Evolutionary conservation across 1,284 basidiomycete species (phyloP).

Genomic region (Hymenochaete sp.): DNA sequence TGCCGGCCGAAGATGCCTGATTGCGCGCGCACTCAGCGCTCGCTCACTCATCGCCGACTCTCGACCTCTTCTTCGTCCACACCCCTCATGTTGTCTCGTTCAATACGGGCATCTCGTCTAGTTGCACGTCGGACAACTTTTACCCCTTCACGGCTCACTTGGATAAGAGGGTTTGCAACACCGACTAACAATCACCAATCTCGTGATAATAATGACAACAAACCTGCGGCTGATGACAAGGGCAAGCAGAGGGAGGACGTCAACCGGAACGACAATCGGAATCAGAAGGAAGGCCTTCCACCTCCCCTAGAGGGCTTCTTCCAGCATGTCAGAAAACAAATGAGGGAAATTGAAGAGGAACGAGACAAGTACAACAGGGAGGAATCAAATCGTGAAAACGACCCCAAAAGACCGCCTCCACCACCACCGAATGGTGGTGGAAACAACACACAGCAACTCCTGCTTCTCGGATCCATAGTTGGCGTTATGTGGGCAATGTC

Average conservation of each 20-base stretch:
- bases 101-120: slow-evolving; percentile 32
- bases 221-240: slow-evolving; percentile 25
- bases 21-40: no score
- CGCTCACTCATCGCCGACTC: no score
- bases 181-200: slow-evolving; percentile 34
- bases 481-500: slow-evolving; percentile 66
- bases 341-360: slow-evolving; percentile 29
- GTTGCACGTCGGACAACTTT: slow-evolving; percentile 28
- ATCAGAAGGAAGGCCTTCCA: slow-evolving; percentile 35
- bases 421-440: slow-evolving; percentile 6
- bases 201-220: slow-evolving; percentile 24
- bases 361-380: slow-evolving; percentile 30
- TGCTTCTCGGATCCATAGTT: slow-evolving; percentile 47
- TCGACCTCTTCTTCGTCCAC: no score
- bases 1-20: no score
- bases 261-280: slow-evolving; percentile 23
- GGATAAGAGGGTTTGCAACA: slow-evolving; percentile 34
- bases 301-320: slow-evolving; percentile 63
- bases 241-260: slow-evolving; percentile 34
- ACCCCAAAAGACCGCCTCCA: slow-evolving; percentile 33
- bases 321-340: slow-evolving; percentile 58
- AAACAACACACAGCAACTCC: slow-evolving; percentile 36
- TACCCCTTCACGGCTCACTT: slow-evolving; percentile 25
- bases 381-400: slow-evolving; percentile 36
- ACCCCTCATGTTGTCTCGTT: slow-evolving; percentile 40